Evolutionary conservation across 2,329 filamentous ascomycete species (phyloP).

Genomic region (Verticillium isaacii): DNA sequence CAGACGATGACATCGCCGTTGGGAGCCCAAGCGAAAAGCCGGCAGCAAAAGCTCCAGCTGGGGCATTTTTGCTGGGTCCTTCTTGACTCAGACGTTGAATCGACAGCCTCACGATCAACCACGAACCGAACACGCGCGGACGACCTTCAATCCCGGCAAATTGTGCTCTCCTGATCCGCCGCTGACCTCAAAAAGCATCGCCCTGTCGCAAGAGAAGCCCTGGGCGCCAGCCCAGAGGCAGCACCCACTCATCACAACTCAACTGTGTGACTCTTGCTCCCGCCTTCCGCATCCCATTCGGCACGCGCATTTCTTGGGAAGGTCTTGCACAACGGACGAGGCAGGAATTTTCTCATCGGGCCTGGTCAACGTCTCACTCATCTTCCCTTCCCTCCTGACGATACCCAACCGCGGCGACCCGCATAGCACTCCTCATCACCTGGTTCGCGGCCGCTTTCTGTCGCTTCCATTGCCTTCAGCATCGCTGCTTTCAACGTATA

Average conservation of each 20-base stretch:
- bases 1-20: not conserved
- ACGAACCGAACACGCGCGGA: not conserved
- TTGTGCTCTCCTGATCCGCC: not conserved
- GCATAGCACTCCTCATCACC: not conserved
- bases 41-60: not conserved
- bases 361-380: not conserved
- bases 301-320: not conserved
- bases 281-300: not conserved
- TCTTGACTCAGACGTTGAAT: not conserved
- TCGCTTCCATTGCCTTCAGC: not conserved
- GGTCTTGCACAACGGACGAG: not conserved
- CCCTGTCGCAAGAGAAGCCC: not conserved
- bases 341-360: not conserved
- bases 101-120: not conserved
- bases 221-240: constrained; percentile 4
- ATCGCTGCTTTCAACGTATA: not conserved
- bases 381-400: not conserved
- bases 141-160: not conserved
- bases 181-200: not conserved
- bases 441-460: not conserved
- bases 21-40: not conserved
- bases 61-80: not conserved
- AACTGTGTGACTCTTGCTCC: not conserved
- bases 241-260: not conserved
- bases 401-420: not conserved